Evolutionary conservation across 306 rosid species (phyloP), one percentile per base, ranked within the genome.

Genomic region (Boehmeria nivea): DNA sequence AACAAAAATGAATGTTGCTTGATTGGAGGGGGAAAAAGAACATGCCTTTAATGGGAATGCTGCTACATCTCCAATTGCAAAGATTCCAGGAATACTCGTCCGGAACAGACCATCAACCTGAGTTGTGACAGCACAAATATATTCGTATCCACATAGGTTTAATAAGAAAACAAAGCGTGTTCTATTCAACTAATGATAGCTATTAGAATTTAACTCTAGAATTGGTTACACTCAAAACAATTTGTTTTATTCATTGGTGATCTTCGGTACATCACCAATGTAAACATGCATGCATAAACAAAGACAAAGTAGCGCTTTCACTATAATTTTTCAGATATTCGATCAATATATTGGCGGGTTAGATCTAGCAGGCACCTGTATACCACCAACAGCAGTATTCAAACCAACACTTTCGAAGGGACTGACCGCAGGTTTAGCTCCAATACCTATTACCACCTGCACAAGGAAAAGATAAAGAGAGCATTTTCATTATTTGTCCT

Each of bases 21-120:
- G 49, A 52, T 54, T 65, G 28, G 49, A 68, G 51, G 70, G 45
- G 43, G 36, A 49, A 70, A 50, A 72, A 42, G 40, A 50, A 37
- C 25, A 43, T 64, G 83, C 96, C 93, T 87, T 91, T 54, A 87
- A 74, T 16, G 96, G 96, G 72, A 91, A 87, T 24, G 89, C 95
- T 28, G 95, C 89, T 21, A 81, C 94, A 61, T 87, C 99, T 66
- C 96, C 99, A 55, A 91, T 47, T 42, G 95, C 96, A 65, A 87
- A 87, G 71, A 87, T 81, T 62, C 95, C 95, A 39, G 94, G 95
- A 64, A 68, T 36, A 45, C 67, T 72, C 4, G 99, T 91, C 69
- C 87, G 75, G 74, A 91, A 91, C 65, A 46, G 75, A 53, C 96
- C 96, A 79, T 87, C 96, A 64, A 87, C 93, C 93, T 87, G 81